Evolutionary conservation across 345 rosid genomes (phyloP), one percentile per base, ranked within the genome.

Genomic region (Populus nigra): DNA sequence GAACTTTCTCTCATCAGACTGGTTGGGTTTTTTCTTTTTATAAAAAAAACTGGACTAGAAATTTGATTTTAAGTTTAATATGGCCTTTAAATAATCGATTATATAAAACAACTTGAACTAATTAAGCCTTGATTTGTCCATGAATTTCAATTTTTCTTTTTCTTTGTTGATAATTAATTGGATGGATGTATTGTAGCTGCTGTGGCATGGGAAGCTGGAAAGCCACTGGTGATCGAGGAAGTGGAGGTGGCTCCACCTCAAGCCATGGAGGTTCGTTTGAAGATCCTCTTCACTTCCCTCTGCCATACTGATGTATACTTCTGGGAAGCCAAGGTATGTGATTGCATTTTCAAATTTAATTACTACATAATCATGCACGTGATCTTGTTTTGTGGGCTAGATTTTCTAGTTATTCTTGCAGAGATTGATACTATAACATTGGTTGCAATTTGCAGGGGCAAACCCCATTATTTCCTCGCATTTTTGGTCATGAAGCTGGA

Each of bases 181-280:
- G 20, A 31, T 65, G 68, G 38, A 13, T 67, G 9, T 31, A 5
- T 17, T 81, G 78, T 67, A 85, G 90, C 88, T 71, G 88, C 88
- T 7, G 86, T 89, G 59, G 87, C 88, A 63, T 88, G 90, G 90
- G 88, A 89, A 76, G 87, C 91, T 8, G 88, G 90, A 66, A 88
- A 89, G 83, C 90, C 88, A 69, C 69, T 89, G 73, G 84, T 79
- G 67, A 85, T 89, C 0, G 85, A 87, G 62, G 82, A 87, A 72
- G 89, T 87, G 83, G 91, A 87, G 71, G 88, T 87, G 77, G 88
- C 88, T 6, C 88, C 90, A 8, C 91, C 88, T 3, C 90, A 87
- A 65, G 77, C 77, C 13, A 84, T 63, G 68, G 88, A 87, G 67
- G 90, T 87, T 41, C 88, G 90, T 0, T 5, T 87, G 50, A 87